These are phyloP conservation scores for Solanum chacoense DNA, from an alignment of 305 asterid genomes.

Conservation along the genomic window DNA sequence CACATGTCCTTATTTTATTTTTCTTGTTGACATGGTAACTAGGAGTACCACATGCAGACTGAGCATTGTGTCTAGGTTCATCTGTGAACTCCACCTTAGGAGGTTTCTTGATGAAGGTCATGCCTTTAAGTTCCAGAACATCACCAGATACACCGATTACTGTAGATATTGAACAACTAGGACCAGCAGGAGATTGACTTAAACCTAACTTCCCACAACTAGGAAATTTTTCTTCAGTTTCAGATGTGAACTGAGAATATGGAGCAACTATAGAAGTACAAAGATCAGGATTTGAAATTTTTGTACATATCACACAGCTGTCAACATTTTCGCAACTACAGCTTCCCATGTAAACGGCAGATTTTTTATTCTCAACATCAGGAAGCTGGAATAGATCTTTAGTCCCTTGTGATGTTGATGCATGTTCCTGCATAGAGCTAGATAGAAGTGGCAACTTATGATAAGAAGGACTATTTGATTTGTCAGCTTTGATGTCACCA, in stretches of 20 bases:
- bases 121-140: slow-evolving; percentile 29
- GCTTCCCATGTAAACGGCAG: slow-evolving; percentile 11
- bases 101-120: slow-evolving; percentile 53
- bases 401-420: slow-evolving; percentile 2
- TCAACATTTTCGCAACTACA: slow-evolving; percentile 10
- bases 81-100: slow-evolving; percentile 48
- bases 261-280: neutral
- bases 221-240: slow-evolving; percentile 11
- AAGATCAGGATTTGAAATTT: neutral
- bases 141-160: slow-evolving; percentile 21
- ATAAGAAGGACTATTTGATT: slow-evolving; percentile 13
- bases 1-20: slow-evolving; percentile 10
- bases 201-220: slow-evolving; percentile 12
- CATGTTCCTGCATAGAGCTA: slow-evolving; percentile 14
- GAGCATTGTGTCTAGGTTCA: slow-evolving; percentile 18
- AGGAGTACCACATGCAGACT: slow-evolving; percentile 5
- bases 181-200: slow-evolving; percentile 4
- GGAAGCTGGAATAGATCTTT: slow-evolving; percentile 1
- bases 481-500: slow-evolving; percentile 15
- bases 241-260: slow-evolving; percentile 1
- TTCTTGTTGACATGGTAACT: slow-evolving; percentile 4
- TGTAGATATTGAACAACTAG: slow-evolving; percentile 12
- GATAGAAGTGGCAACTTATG: slow-evolving; percentile 22
- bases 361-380: slow-evolving; percentile 6
- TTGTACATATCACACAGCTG: slow-evolving; percentile 10